Evolutionary conservation across 2,329 filamentous ascomycete species (phyloP), one percentile per base, ranked within the genome.

Genomic region (Aurifilum marmelostoma): DNA sequence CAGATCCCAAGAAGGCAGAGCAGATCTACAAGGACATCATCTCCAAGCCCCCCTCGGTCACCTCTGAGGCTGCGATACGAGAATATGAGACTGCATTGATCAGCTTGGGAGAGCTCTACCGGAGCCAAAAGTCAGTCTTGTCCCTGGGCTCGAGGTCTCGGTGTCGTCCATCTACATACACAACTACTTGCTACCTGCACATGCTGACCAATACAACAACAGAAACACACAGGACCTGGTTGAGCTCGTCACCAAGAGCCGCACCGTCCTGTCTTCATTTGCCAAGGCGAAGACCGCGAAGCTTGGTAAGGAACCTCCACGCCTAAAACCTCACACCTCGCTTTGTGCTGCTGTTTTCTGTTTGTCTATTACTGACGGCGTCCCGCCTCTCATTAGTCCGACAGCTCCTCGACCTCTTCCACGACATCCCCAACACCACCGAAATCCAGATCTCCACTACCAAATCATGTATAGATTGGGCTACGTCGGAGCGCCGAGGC

Each of bases 391-490:
- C 63, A 27, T 66, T 74, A 97, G 96, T 99, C 75, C 95, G 96
- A 75, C 94, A 97, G 83, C 89, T 99, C 34, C 92, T 99, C 80
- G 96, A 99, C 81, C 90, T 97, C 80, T 96, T 98, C 85, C 89
- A 92, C 76, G 88, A 92, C 77, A 97, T 98, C 75, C 96, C 97
- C 76, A 92, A 97, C 82, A 96, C 93, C 75, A 92, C 92, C 84
- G 96, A 99, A 79, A 92, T 91, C 78, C 96, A 99, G 84, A 94
- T 97, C 80, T 84, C 90, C 79, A 93, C 97, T 76, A 99, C 96
- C 77, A 97, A 97, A 83, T 97, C 96, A 82, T 98, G 94, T 84
- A 99, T 99, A 89, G 95, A 98, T 83, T 99, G 96, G 96, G 96
- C 96, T 63, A 93, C 95, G 67, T 92, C 93, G 65, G 94, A 98